phyloP scores from a whole-genome alignment of 2,329 filamentous ascomycete genomes.

The Fusarium gaditjirri region DNA sequence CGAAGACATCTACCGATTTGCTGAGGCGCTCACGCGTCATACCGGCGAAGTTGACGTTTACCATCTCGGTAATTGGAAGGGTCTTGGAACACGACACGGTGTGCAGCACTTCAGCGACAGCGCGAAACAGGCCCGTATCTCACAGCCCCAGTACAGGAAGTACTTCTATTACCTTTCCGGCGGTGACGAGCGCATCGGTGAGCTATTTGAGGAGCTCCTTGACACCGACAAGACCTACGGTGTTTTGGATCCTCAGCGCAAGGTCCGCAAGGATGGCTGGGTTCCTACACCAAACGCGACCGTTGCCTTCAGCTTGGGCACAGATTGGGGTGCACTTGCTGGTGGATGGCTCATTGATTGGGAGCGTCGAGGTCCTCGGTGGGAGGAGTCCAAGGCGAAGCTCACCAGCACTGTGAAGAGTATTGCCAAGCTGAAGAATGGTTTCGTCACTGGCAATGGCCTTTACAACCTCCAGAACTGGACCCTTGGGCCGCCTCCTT shows the following conservation, averaged over 20 bases:
- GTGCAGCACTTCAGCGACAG: constrained; percentile 71
- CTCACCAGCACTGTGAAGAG: constrained; percentile 60
- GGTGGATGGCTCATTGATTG: constrained; percentile 69
- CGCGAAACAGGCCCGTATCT: constrained; percentile 70
- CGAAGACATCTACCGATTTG: constrained; percentile 67
- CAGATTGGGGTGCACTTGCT: constrained; percentile 68
- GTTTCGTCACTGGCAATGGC: constrained; percentile 67
- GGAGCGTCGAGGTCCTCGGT: constrained; percentile 65
- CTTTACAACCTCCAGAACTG: constrained; percentile 63
- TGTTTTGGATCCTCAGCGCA: constrained; percentile 65
- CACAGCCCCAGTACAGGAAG: constrained; percentile 64
- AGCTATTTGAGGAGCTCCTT: constrained; percentile 61
- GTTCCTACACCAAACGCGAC: constrained; percentile 54
- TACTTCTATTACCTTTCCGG: constrained; percentile 66
- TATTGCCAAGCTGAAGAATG: constrained; percentile 65
- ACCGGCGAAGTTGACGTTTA: constrained; percentile 72
- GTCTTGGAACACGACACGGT: constrained; percentile 70
- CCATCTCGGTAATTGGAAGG: constrained; percentile 66
- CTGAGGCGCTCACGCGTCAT: constrained; percentile 68
- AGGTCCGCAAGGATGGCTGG: constrained; percentile 65
- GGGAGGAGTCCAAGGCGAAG: constrained; percentile 63
- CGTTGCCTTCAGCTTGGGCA: constrained; percentile 64
- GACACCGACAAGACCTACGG: constrained; percentile 64
- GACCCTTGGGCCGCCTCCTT: constrained; percentile 61
- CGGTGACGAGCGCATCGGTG: constrained; percentile 67